A percentile compares a stretch with the other conserved stretches of the same genome.
Conservation (phyloP, 2,329 filamentous ascomycete species). For the Polychaeton citri region DNA sequence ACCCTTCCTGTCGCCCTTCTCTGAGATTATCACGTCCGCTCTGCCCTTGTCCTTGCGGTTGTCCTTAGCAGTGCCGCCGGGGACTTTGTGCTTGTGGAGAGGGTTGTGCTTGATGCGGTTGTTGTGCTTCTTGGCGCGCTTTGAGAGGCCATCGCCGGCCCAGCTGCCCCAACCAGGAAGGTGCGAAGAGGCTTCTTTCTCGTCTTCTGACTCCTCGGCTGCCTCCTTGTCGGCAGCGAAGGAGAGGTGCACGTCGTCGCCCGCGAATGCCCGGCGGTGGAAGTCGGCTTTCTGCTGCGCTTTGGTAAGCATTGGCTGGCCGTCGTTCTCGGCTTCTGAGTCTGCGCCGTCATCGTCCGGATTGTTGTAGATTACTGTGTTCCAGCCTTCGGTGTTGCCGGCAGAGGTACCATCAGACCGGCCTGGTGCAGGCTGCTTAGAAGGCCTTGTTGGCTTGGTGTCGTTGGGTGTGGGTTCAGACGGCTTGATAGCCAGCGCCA, state of each 20-base stretch:
- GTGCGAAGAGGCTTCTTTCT: slow-evolving; percentile 70
- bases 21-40: slow-evolving; percentile 77
- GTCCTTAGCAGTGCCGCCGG: slow-evolving; percentile 58
- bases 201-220: slow-evolving; percentile 60
- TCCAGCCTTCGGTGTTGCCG: slow-evolving; percentile 30
- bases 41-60: slow-evolving; percentile 59
- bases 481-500: slow-evolving; percentile 8
- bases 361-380: slow-evolving; percentile 27
- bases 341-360: slow-evolving; percentile 12
- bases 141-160: slow-evolving; percentile 71
- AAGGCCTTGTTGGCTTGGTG: slow-evolving; percentile 1
- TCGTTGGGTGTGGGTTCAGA: slow-evolving; percentile 2
- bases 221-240: slow-evolving; percentile 72
- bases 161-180: slow-evolving; percentile 90
- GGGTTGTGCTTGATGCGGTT: slow-evolving; percentile 36
- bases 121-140: slow-evolving; percentile 52
- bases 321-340: slow-evolving; percentile 11
- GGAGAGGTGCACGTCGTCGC: slow-evolving; percentile 66
- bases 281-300: slow-evolving; percentile 50
- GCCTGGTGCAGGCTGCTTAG: slow-evolving; percentile 4
- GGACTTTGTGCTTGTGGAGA: slow-evolving; percentile 42
- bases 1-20: slow-evolving; percentile 86
- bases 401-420: slow-evolving; percentile 4
- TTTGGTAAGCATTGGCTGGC: slow-evolving; percentile 12
- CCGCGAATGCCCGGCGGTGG: slow-evolving; percentile 69